Conservation (phyloP, 768 basidiomycete genomes). For the Suillus sp. region DNA sequence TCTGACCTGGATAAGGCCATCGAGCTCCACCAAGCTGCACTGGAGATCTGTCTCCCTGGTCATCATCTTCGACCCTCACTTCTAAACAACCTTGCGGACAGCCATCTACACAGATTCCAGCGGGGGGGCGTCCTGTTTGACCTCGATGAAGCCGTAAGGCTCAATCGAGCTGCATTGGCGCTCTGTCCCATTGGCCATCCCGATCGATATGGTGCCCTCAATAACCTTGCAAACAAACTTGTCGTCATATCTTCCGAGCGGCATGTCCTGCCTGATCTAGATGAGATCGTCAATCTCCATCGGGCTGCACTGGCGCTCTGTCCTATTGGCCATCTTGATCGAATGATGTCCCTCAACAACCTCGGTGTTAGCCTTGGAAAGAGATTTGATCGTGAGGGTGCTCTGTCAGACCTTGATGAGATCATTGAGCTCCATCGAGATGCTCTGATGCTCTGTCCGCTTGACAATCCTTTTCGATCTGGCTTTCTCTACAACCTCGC, state of each 20-base stretch:
- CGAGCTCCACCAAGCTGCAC: background rate
- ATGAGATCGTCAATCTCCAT: conserved; percentile 27
- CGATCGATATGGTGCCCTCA: conserved; percentile 18
- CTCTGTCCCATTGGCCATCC: conserved; percentile 25
- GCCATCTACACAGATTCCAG: conserved; percentile 14
- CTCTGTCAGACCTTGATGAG: conserved; percentile 29
- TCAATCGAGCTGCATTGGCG: conserved; percentile 20
- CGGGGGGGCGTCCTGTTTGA: conserved; percentile 15
- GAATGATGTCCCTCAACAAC: conserved; percentile 13
- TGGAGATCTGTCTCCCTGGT: conserved; percentile 11
- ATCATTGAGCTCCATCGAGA: conserved; percentile 20
- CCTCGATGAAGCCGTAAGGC: conserved; percentile 20
- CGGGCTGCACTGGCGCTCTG: conserved; percentile 28
- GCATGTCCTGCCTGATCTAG: conserved; percentile 23
- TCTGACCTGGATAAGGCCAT: conserved; percentile 20
- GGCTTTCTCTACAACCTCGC: conserved; percentile 18
- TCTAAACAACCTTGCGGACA: conserved; percentile 18
- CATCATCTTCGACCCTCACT: conserved; percentile 15
- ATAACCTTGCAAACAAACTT: conserved; percentile 19
- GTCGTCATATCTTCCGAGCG: conserved; percentile 21
- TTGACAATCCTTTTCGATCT: conserved; percentile 11
- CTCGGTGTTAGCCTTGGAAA: conserved; percentile 26
- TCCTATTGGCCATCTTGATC: conserved; percentile 17
- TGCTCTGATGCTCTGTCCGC: conserved; percentile 7
- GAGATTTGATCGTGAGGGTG: conserved; percentile 24